Conservation (phyloP, 2,329 filamentous ascomycete genomes). For the Fusarium pseudocircinatum region DNA sequence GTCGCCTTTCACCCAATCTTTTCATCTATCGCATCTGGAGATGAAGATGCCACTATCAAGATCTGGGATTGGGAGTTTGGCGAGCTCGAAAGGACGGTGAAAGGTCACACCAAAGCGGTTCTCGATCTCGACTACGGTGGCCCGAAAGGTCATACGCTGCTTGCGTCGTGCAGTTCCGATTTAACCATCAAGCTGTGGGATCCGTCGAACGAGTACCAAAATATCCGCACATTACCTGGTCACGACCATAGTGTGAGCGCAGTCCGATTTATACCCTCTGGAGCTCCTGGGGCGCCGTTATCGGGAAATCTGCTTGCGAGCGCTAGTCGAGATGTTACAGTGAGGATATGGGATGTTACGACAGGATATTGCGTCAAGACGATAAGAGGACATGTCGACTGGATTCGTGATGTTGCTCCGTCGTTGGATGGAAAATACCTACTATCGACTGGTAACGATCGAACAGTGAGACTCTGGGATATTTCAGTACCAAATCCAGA, state of each 20-base stretch:
- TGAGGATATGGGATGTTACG: constrained; percentile 91
- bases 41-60: constrained; percentile 93
- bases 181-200: constrained; percentile 97
- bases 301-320: constrained; percentile 87
- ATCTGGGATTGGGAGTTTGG: constrained; percentile 98
- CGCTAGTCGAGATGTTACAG: constrained; percentile 83
- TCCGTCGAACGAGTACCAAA: constrained; percentile 91
- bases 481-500: constrained; percentile 72
- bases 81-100: constrained; percentile 88
- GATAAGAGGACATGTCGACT: constrained; percentile 84
- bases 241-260: constrained; percentile 93
- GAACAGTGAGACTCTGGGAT: constrained; percentile 87
- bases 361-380: constrained; percentile 94
- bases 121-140: constrained; percentile 92
- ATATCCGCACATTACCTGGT: constrained; percentile 88
- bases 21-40: constrained; percentile 87
- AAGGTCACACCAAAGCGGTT: constrained; percentile 90
- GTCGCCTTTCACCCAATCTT: constrained; percentile 94
- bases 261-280: constrained; percentile 87
- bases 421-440: constrained; percentile 86
- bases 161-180: constrained; percentile 81
- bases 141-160: constrained; percentile 66
- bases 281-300: constrained; percentile 79
- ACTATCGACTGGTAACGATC: constrained; percentile 84
- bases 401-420: constrained; percentile 89